A percentile compares a stretch with the other conserved stretches of the same genome.
These are phyloP conservation scores for Alternaria atra DNA, from an alignment of 2,329 filamentous ascomycete species.

Conservation along the genomic window DNA sequence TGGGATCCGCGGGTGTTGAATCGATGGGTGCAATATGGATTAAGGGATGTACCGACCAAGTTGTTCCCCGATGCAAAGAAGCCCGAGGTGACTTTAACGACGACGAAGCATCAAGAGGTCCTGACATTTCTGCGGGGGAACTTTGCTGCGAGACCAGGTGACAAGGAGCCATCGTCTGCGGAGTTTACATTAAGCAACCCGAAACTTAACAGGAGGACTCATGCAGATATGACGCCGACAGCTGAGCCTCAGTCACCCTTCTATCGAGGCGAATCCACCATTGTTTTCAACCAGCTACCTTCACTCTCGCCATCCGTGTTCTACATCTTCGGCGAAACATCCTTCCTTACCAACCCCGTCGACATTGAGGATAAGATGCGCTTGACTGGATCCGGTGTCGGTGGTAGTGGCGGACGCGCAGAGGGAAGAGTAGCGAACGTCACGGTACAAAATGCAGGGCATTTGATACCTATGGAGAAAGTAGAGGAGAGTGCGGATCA, in stretches of 20 bases:
- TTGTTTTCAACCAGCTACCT: conserved; percentile 66
- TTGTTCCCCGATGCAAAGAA: conserved; percentile 60
- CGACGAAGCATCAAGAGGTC: conserved; percentile 88
- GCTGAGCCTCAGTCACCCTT: conserved; percentile 60
- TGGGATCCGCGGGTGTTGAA: conserved; percentile 87
- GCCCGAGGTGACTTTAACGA: conserved; percentile 74
- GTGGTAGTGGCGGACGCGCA: conserved; percentile 72
- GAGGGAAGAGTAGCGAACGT: conserved; percentile 74
- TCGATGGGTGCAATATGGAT: conserved; percentile 74
- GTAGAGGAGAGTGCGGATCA: conserved; percentile 71
- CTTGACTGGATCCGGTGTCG: conserved; percentile 70
- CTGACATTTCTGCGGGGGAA: conserved; percentile 76
- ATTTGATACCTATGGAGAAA: conserved; percentile 85
- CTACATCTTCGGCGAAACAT: conserved; percentile 67
- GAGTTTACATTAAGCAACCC: conserved; percentile 40
- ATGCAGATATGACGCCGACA: conserved; percentile 52
- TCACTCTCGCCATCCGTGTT: conserved; percentile 71
- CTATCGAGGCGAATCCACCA: conserved; percentile 71
- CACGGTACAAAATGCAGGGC: conserved; percentile 71
- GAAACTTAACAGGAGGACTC: conserved; percentile 51
- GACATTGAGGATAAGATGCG: conserved; percentile 67
- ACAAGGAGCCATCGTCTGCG: conserved; percentile 56
- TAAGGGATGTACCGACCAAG: conserved; percentile 75
- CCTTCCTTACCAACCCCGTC: conserved; percentile 63
- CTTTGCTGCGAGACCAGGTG: conserved; percentile 55